A percentile compares a stretch with the other conserved stretches of the same genome.
Conservation (phyloP, 306 rosid species). For the Quercus dentata region DNA sequence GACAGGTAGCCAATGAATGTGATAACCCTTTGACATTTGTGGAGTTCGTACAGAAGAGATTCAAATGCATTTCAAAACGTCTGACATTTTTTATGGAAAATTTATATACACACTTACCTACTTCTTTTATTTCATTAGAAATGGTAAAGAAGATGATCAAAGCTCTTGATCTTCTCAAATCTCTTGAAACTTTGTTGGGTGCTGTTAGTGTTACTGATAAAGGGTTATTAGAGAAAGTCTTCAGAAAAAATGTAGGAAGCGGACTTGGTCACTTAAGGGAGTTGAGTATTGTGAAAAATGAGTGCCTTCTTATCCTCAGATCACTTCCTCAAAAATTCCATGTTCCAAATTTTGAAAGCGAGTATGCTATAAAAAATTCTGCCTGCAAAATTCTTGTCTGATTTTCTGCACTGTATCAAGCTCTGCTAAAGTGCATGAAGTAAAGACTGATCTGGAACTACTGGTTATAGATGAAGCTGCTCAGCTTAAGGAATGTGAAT, state of each 20-base stretch:
- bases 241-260: background rate
- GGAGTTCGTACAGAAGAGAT: constrained; percentile 17
- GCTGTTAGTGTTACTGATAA: constrained; percentile 1
- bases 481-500: constrained; percentile 45
- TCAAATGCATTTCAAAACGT: background rate
- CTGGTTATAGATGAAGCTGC: constrained; percentile 42
- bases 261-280: background rate
- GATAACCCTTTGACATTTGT: constrained; percentile 19
- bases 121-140: constrained; percentile 31
- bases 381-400: constrained; percentile 41
- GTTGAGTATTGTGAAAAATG: background rate
- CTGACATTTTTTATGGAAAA: constrained; percentile 10
- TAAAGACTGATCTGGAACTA: constrained; percentile 6
- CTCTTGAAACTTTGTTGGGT: constrained; percentile 13
- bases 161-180: constrained; percentile 29
- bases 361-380: constrained; percentile 15
- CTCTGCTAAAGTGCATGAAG: constrained; percentile 19
- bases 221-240: background rate
- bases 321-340: constrained; percentile 23
- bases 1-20: background rate
- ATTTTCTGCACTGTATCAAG: constrained; percentile 49
- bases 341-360: background rate
- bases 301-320: constrained; percentile 18
- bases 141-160: constrained; percentile 21
- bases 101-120: constrained; percentile 45